These are phyloP conservation scores for Dictyostelium purpureum DNA, from an alignment of 78 protist genomes.

Conservation along the genomic window DNA sequence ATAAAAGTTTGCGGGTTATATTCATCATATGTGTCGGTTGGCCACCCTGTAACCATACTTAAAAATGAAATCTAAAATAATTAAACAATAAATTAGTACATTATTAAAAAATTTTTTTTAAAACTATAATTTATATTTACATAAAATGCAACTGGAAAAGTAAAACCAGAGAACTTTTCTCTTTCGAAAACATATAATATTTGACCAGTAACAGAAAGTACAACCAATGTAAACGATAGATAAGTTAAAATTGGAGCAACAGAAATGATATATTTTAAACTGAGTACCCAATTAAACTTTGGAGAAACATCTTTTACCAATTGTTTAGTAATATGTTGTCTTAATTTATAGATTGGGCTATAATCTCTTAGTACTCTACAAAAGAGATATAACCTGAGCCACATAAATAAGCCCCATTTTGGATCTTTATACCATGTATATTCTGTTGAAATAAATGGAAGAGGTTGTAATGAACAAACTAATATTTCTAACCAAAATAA, in stretches of 20 bases:
- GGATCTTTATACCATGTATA: constrained; percentile 43
- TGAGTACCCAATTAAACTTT: constrained; percentile 54
- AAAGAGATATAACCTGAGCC: constrained; percentile 60
- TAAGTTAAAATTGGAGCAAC: constrained; percentile 19
- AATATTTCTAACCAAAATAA: constrained; percentile 40
- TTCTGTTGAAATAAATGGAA: constrained; percentile 38
- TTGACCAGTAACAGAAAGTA: constrained; percentile 21
- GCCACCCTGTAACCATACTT: constrained; percentile 66
- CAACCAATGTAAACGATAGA: neutral
- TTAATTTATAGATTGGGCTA: constrained; percentile 21
- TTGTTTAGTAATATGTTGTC: neutral
- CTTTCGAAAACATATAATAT: constrained; percentile 58
- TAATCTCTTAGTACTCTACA: constrained; percentile 44
- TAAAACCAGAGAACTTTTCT: neutral
- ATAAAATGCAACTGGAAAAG: constrained; percentile 37
- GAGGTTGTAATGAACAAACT: constrained; percentile 23
- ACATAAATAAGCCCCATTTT: constrained; percentile 70
- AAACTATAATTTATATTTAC: neutral
- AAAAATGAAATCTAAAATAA: constrained; percentile 24
- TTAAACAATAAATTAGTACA: neutral
- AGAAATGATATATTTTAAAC: constrained; percentile 32
- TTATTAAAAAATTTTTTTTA: neutral
- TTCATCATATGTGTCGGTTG: constrained; percentile 69
- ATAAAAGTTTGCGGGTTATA: constrained; percentile 49
- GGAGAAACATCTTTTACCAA: constrained; percentile 25